Conservation (phyloP, 2,329 filamentous ascomycete species). For the Monosporascus ibericus region DNA sequence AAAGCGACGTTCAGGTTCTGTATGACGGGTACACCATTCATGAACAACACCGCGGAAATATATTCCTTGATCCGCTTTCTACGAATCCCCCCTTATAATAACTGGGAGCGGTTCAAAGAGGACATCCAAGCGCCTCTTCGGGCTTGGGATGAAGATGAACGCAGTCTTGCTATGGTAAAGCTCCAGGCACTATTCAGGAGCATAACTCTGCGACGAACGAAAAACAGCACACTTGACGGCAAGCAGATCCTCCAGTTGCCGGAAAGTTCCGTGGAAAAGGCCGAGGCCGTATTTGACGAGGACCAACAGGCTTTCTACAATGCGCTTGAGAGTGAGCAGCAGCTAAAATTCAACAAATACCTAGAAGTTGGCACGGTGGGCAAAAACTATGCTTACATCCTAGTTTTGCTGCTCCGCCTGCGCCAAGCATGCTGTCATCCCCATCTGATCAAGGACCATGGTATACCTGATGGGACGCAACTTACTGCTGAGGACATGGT, state of each 20-base stretch:
- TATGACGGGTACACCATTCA: constrained; percentile 81
- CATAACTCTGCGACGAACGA: constrained; percentile 76
- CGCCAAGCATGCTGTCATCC: constrained; percentile 79
- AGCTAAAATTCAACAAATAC: constrained; percentile 20
- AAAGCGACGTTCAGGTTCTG: constrained; percentile 63
- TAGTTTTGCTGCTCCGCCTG: constrained; percentile 74
- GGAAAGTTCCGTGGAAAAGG: constrained; percentile 53
- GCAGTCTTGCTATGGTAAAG: constrained; percentile 51
- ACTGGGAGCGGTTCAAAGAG: constrained; percentile 55
- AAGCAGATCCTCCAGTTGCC: constrained; percentile 68
- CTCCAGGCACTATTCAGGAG: constrained; percentile 74
- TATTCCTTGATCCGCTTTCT: constrained; percentile 76
- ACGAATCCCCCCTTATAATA: constrained; percentile 67
- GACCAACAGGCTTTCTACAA: constrained; percentile 63
- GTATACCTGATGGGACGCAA: constrained; percentile 21
- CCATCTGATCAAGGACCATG: constrained; percentile 51
- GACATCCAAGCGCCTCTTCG: constrained; percentile 28
- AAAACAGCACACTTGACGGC: constrained; percentile 73
- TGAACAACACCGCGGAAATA: constrained; percentile 77
- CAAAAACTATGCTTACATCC: constrained; percentile 70
- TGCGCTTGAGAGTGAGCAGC: constrained; percentile 36
- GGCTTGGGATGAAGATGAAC: constrained; percentile 48
- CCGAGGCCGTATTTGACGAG: constrained; percentile 58
- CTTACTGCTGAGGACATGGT: constrained; percentile 22
- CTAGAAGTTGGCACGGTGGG: constrained; percentile 38